A percentile compares a stretch with the other conserved stretches of the same genome.
phyloP scores from a whole-genome alignment of 495 filamentous ascomycete genomes.

The Rhypophila decipiens region DNA sequence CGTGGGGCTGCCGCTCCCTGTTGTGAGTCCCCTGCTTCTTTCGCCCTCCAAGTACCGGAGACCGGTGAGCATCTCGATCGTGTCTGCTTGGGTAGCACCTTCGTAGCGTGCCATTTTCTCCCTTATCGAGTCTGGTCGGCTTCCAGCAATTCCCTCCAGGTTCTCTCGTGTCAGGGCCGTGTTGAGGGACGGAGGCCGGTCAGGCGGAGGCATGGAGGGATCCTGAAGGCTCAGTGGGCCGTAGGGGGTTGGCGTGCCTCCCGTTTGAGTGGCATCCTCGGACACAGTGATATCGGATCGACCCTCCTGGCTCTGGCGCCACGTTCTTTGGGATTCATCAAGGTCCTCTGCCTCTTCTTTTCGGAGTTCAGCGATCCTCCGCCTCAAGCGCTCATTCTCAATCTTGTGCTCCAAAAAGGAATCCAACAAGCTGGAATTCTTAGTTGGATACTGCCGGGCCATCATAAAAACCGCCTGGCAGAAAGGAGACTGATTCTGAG shows the following conservation, averaged over 20 bases:
- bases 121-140: conserved; percentile 62
- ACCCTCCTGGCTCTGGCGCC: conserved; percentile 47
- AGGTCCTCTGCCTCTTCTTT: conserved; percentile 79
- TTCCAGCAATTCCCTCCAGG: conserved; percentile 67
- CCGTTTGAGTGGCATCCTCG: conserved; percentile 30
- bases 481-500: conserved; percentile 55
- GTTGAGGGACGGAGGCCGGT: conserved; percentile 55
- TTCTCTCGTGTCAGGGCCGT: conserved; percentile 68
- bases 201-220: conserved; percentile 61
- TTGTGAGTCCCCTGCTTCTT: conserved; percentile 80
- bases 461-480: conserved; percentile 93
- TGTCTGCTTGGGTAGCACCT: conserved; percentile 69
- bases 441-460: conserved; percentile 84
- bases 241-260: conserved; percentile 11
- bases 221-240: conserved; percentile 14
- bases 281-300: conserved; percentile 49
- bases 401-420: conserved; percentile 97
- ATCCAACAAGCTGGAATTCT: conserved; percentile 76
- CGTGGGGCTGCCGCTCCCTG: conserved; percentile 69
- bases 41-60: conserved; percentile 85
- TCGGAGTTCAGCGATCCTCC: conserved; percentile 77
- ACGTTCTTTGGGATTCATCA: conserved; percentile 45
- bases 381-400: conserved; percentile 83
- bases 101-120: conserved; percentile 75
- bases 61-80: conserved; percentile 91